Base-by-base conservation (phyloP, 202 grass and related monocot species). In the Setaria italica region DNA sequence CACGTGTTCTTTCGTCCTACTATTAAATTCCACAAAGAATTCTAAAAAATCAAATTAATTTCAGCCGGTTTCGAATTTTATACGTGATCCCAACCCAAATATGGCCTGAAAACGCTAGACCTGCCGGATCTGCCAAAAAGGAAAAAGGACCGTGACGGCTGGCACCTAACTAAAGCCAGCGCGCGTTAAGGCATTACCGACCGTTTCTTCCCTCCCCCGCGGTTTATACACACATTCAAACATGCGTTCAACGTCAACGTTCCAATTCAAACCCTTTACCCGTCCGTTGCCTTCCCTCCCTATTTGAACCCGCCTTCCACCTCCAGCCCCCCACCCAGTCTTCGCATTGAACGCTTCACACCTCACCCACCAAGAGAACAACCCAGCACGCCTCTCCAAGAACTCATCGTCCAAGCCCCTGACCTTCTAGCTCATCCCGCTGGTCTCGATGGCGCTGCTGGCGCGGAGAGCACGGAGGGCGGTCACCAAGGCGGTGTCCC, bases 231-330 rank as follows among this genome's bases (percentile, higher is more conserved):
- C 77, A 11, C 83, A 20, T 91, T 90, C 89, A 84, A 90, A 90
- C 85, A 48, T 60, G 43, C 80, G 85, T 85, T 88, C 88, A 83
- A 87, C 72, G 88, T 90, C 84, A 90, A 90, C 88, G 41, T 90
- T 80, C 84, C 80, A 17, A 54, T 88, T 87, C 85, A 91, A 91
- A 88, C 81, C 85, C 83, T 82, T 82, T 82, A 86, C 84, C 71
- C 85, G 20, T 82, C 75, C 74, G 58, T 67, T 57, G 65, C 21
- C 30, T 39, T 87, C 75, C 55, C 69, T 67, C 84, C 66, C 86
- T 76, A 86, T 84, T 90, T 90, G 77, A 92, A 84, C 80, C 79
- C 32, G 49, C 17, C 85, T 76, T 78, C 84, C 73, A 65, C 74
- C 63, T 29, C 63, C 62, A 33, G 30, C 12, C 2, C 69, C 46